Evolutionary conservation across 148 eudicot species (phyloP), one percentile per base, ranked within the genome.

Genomic region (Silene conica): DNA sequence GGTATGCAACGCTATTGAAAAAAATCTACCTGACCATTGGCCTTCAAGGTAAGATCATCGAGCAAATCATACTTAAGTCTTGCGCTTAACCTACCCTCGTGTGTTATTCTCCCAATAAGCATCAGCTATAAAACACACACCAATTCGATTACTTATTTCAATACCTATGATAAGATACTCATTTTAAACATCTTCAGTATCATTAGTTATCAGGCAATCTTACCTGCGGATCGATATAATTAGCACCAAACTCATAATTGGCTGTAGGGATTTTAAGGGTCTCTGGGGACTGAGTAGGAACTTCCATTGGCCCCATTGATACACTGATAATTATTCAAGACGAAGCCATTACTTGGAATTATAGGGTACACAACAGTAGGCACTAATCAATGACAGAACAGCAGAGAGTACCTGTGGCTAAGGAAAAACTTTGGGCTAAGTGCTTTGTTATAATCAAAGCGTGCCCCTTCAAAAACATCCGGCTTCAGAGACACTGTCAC

Each of bases 401-500:
- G 64, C 26, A 1, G 59, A 67, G 38, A 4, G 16, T 74, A 92
- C 99, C 99, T 90, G 87, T 95, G 99, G 80, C 99, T 92, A 67
- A 95, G 91, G 21, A 89, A 82, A 74, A 95, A 95, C 52, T 80
- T 88, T 16, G 87, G 97, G 81, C 84, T 92, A 71, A 95, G 90
- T 64, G 90, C 92, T 87, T 85, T 95, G 4, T 88, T 88, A 67
- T 92, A 95, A 81, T 95, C 99, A 80, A 95, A 87, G 20, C 99
- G 97, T 87, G 92, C 78, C 74, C 99, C 99, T 80, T 95, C 99
- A 81, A 95, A 95, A 23, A 84, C 86, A 70, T 95, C 99, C 11
- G 98, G 99, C 94, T 95, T 95, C 77, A 95, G 78, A 71, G 97
- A 90, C 92, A 95, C 99, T 95, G 92, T 78, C 67, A 81, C 63